Evolutionary conservation across 2,329 filamentous ascomycete species (phyloP).

Genomic region (Cadophora luteo-olivacea): DNA sequence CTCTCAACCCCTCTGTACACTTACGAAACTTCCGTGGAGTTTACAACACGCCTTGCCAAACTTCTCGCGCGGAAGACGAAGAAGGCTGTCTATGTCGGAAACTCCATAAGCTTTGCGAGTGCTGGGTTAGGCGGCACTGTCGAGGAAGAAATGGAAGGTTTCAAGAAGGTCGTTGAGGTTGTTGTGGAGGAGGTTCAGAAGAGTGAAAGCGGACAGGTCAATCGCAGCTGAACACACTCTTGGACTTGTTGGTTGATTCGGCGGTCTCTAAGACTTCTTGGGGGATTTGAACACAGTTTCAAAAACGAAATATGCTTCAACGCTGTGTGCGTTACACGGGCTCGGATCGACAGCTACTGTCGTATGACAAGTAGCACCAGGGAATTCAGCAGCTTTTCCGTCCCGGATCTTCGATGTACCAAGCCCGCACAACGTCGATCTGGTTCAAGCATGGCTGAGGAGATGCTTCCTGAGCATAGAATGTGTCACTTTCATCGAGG

Average conservation of each 20-base stretch:
- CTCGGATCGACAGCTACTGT: constrained; percentile 11
- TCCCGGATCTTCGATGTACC: no score
- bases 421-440: background rate
- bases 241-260: background rate
- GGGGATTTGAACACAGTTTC: background rate
- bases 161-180: constrained; percentile 75
- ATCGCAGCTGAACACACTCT: background rate
- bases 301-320: constrained; percentile 3
- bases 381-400: background rate
- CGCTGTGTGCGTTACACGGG: background rate
- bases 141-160: constrained; percentile 93
- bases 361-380: background rate
- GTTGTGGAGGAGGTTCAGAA: constrained; percentile 62
- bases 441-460: background rate
- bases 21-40: constrained; percentile 79
- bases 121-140: constrained; percentile 79
- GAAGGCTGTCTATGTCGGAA: constrained; percentile 87
- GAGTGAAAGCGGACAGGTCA: constrained; percentile 39
- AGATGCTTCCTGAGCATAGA: background rate
- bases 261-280: no score
- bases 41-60: constrained; percentile 84
- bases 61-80: constrained; percentile 76
- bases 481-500: constrained; percentile 1
- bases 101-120: constrained; percentile 79
- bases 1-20: constrained; percentile 82